Conservation (phyloP, 2,329 filamentous ascomycete genomes). For the Venturia oleaginea region DNA sequence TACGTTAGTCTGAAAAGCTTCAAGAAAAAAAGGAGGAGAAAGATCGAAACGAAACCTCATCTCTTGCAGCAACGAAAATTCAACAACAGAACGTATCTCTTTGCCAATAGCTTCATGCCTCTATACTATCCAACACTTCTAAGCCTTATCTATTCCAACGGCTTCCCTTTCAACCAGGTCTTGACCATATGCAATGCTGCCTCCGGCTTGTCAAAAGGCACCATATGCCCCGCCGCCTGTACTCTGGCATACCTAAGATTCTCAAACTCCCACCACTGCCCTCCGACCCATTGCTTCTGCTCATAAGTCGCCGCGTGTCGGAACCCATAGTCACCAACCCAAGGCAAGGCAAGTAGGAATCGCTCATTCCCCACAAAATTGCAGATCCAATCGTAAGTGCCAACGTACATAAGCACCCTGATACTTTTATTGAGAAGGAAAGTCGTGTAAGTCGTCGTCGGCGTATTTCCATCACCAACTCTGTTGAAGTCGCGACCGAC, state of each 20-base stretch:
- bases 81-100: no score
- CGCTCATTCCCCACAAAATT: slow-evolving; percentile 32
- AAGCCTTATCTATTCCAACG: slow-evolving; percentile 8
- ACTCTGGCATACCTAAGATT: slow-evolving; percentile 28
- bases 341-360: slow-evolving; percentile 33
- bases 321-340: slow-evolving; percentile 30
- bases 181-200: slow-evolving; percentile 10
- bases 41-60: no score
- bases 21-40: no score
- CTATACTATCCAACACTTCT: no score
- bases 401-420: slow-evolving; percentile 32
- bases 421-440: slow-evolving; percentile 29
- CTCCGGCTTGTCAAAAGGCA: slow-evolving; percentile 13
- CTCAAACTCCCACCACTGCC: slow-evolving; percentile 18
- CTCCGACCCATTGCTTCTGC: slow-evolving; percentile 19
- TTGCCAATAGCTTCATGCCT: no score
- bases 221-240: slow-evolving; percentile 34
- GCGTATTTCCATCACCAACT: slow-evolving; percentile 23
- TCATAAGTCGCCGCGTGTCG: slow-evolving; percentile 24
- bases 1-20: no score
- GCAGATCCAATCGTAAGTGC: slow-evolving; percentile 33
- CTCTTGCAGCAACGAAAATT: no score
- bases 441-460: slow-evolving; percentile 26
- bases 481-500: slow-evolving; percentile 23
- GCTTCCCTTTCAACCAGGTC: slow-evolving; percentile 12